Conservation (phyloP, 176 grass and related monocot species). For the Cymbopogon citratus region DNA sequence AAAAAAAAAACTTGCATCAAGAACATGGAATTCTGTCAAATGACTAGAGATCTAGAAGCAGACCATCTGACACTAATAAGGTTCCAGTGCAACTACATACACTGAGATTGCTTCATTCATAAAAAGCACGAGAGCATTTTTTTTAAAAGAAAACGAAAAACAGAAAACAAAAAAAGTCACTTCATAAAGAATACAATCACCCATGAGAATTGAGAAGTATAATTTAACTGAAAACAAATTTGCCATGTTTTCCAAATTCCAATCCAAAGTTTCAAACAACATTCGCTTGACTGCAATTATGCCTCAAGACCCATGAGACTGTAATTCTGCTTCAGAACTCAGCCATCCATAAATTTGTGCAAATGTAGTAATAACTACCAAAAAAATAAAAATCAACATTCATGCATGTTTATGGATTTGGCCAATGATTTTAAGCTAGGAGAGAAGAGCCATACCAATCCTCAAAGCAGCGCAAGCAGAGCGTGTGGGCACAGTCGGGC, state of each 20-base stretch:
- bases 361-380: neutral
- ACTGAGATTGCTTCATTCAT: neutral
- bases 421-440: neutral
- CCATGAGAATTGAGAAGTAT: too few species aligned
- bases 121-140: neutral
- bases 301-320: neutral
- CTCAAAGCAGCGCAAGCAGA: conserved; percentile 48
- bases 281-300: neutral
- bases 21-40: neutral
- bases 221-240: neutral
- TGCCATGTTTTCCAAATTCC: neutral
- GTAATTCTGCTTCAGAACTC: neutral
- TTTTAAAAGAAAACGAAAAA: neutral
- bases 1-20: too few species aligned
- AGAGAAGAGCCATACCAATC: conserved; percentile 35
- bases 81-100: neutral
- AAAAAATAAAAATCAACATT: neutral
- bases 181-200: neutral
- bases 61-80: neutral
- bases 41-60: neutral
- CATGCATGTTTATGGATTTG: neutral
- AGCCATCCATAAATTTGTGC: too few species aligned
- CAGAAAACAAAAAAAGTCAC: too few species aligned
- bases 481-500: conserved; percentile 43
- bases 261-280: neutral